Base-by-base conservation (phyloP, 1,284 basidiomycete genomes). In the Ganoderma multipileum region DNA sequence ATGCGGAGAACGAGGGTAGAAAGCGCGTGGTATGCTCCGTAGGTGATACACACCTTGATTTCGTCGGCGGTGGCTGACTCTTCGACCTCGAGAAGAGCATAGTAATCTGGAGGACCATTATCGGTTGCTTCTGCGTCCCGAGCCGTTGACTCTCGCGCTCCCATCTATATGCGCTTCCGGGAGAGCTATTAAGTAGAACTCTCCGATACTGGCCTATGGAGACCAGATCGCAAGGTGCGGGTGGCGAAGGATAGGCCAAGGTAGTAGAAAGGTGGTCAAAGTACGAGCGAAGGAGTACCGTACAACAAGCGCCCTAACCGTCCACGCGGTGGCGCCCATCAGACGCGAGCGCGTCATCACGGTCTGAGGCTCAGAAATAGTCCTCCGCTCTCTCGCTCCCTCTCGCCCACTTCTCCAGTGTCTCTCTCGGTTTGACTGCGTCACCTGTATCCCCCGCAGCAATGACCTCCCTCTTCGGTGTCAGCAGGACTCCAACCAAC, bases 21-120 rank as follows among this genome's bases (percentile, higher is more conserved):
- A 58, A 6, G 38, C 61, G 2, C 11, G 18, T 14, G 16, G 41
- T 67, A 66, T 68, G 62, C 16, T 63, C 60, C 47, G 52, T 14
- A 61, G 50, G 36, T 28, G 30, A 39, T 57, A 59, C 44, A 3
- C 65, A 90, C 95, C 85, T 92, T 96, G 82, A 97, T 97, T 76
- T 97, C 95, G 55, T 96, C 95, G n/a, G 84, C 78, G 0, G 91
- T 91, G 3, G 95, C 95, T 67, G 89, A 87, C 76, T 96, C 94
- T 55, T 90, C 88, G 0, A 97, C 88, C 65, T 90, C 89, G 2
- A 97, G 84, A 12, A 97, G 85, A 66, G 91, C 83, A 77, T 97
- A 97, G 79, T 96, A 97, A 78, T 96, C 91, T 12, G 83, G 79
- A 38, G 81, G 75, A 16, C 79, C 79, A 1, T 78, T 68, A 2